Evolutionary conservation across 371 early-diverging fungal genomes (phyloP), one percentile per base, ranked within the genome.

Genomic region (Saksenaea oblongispora): DNA sequence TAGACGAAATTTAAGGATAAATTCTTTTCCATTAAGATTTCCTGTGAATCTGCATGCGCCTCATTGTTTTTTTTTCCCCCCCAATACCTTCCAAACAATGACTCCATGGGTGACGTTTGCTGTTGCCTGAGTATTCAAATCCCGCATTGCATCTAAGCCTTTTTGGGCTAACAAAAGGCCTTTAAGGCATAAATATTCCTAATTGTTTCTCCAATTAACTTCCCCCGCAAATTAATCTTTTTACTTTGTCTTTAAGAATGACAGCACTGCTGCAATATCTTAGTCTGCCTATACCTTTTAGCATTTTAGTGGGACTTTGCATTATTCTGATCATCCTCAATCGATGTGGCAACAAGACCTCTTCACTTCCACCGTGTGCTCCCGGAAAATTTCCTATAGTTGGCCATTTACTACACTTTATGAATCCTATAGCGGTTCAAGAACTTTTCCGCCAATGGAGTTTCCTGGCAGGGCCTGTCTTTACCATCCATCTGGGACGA

Each of bases 381-480:
- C 78, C 78, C 8, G 72, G 75, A 0, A 61, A 74, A 39, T 34
- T 79, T 5, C 83, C 83, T 7, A 22, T 79, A 2, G 9, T 83
- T 26, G 83, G 83, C 0, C 80, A 83, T 59, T 22, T 78, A 7
- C 56, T 71, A 10, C 63, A 71, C 9, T 39, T 81, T 13, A 24
- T 57, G 1, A 63, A 63, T 10, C 71, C 76, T 2, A 47, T 73
- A 1, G 47, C 75, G 11, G 34, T 72, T 15, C 75, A 76, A 26
- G 70, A 75, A 31, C 9, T 81, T 15, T 76, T 81, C 44, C 61
- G 64, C 4, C 65, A 67, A 22, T 83, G 83, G 83, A 76, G 78
- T 34, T 34, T 61, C 0, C 22, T 58, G 15, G 56, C 63, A 11
- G 83, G 83, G 0, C 73, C 83, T 0, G 63, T 83, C 0, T 83